These are phyloP conservation scores for Candida krabiensis DNA, from an alignment of 805 yeast genomes.

Conservation along the genomic window DNA sequence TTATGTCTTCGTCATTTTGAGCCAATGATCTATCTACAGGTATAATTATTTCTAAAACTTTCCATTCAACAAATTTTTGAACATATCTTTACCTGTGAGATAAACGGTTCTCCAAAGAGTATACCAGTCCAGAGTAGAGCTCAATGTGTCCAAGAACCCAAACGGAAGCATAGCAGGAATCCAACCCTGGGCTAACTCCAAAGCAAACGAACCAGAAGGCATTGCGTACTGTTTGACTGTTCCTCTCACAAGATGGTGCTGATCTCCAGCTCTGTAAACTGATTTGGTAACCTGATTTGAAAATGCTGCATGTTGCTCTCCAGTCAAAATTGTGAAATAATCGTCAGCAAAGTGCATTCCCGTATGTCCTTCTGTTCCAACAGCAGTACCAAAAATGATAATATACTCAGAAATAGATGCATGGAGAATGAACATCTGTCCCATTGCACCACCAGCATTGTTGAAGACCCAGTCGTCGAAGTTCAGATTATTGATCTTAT, in stretches of 20 bases:
- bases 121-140: conserved; percentile 76
- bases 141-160: conserved; percentile 78
- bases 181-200: conserved; percentile 98
- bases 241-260: conserved; percentile 77
- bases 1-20: too few relatives aligned
- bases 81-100: conserved; percentile 80
- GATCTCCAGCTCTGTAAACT: conserved; percentile 83
- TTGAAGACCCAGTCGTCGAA: conserved; percentile 92
- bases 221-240: conserved; percentile 79
- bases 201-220: conserved; percentile 80
- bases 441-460: conserved; percentile 99
- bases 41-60: too few relatives aligned
- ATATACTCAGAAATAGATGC: conserved; percentile 92
- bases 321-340: conserved; percentile 86
- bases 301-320: conserved; percentile 71
- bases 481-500: conserved; percentile 66
- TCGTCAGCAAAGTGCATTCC: conserved; percentile 98
- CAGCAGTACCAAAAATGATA: conserved; percentile 89
- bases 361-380: conserved; percentile 94
- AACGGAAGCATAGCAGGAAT: conserved; percentile 97
- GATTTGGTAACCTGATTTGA: conserved; percentile 66
- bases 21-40: too few relatives aligned
- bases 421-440: conserved; percentile 90
- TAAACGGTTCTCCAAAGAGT: conserved; percentile 69
- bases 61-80: conserved; percentile 61